Percentiles rank a stretch among this genome's conserved stretches.
phyloP scores from a whole-genome alignment of 768 basidiomycete genomes.

The Leccinum boreale region DNA sequence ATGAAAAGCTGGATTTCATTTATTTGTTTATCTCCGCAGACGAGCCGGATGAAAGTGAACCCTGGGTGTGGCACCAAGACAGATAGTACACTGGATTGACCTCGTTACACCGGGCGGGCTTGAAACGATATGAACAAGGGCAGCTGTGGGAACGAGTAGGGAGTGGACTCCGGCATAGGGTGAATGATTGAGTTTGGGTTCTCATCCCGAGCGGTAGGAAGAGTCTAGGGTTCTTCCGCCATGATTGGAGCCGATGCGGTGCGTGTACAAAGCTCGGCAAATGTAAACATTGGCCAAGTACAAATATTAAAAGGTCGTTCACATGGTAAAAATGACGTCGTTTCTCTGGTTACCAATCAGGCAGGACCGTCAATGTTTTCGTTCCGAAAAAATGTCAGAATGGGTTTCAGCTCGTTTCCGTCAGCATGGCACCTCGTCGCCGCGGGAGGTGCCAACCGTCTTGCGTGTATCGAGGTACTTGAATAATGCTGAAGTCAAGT shows the following conservation, averaged over 20 bases:
- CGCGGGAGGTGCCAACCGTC: slow-evolving; percentile 4
- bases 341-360: slow-evolving; percentile 22
- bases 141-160: neutral
- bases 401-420: slow-evolving; percentile 16
- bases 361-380: neutral
- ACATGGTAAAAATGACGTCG: slow-evolving; percentile 19
- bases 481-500: neutral
- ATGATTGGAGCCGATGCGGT: neutral
- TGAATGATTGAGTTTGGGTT: neutral
- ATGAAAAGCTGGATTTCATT: slow-evolving; percentile 9
- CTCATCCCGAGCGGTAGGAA: neutral
- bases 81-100: slow-evolving; percentile 6
- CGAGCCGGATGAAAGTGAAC: neutral
- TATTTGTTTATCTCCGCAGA: slow-evolving; percentile 26
- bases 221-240: neutral
- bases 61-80: neutral
- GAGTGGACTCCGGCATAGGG: neutral
- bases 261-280: neutral
- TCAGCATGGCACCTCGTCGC: neutral
- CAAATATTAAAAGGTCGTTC: slow-evolving; percentile 11
- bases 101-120: slow-evolving; percentile 14
- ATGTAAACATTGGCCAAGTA: neutral
- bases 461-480: neutral
- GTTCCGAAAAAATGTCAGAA: neutral
- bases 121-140: slow-evolving; percentile 1